phyloP scores from a whole-genome alignment of 148 eudicot genomes.

The Dysphania ambrosioides region DNA sequence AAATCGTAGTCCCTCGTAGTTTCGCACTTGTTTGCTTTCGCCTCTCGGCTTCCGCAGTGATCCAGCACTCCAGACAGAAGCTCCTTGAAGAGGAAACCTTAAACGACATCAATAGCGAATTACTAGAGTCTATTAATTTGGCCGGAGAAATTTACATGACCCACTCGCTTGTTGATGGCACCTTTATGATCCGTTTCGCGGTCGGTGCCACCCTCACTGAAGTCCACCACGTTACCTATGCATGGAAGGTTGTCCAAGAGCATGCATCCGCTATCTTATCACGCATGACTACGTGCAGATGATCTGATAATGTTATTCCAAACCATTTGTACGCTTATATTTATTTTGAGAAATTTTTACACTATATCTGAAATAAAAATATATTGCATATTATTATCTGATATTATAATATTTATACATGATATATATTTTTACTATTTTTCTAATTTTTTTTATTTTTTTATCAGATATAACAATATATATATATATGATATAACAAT shows the following conservation, averaged over 20 bases:
- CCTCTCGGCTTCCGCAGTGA: constrained; percentile 28
- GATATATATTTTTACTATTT: no score
- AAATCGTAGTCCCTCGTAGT: constrained; percentile 40
- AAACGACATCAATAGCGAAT: constrained; percentile 36
- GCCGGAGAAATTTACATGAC: constrained; percentile 44
- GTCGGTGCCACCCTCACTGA: constrained; percentile 49
- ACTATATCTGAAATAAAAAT: no score
- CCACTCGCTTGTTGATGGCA: constrained; percentile 44
- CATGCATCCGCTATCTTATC: constrained; percentile 35
- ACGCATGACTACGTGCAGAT: not conserved
- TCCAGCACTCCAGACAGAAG: not conserved
- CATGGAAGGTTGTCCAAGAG: constrained; percentile 49
- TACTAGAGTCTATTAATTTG: constrained; percentile 45
- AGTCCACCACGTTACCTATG: constrained; percentile 36
- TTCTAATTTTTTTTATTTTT: no score
- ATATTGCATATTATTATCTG: no score
- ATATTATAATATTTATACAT: no score
- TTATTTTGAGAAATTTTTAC: no score
- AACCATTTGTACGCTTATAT: no score
- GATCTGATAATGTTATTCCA: no score
- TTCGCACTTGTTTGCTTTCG: constrained; percentile 50
- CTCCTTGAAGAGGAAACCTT: constrained; percentile 17
- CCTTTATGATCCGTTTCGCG: constrained; percentile 41
- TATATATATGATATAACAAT: no score
- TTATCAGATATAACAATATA: no score